Base-by-base conservation (phyloP, 306 rosid genomes). In the Prunus kanzakura region DNA sequence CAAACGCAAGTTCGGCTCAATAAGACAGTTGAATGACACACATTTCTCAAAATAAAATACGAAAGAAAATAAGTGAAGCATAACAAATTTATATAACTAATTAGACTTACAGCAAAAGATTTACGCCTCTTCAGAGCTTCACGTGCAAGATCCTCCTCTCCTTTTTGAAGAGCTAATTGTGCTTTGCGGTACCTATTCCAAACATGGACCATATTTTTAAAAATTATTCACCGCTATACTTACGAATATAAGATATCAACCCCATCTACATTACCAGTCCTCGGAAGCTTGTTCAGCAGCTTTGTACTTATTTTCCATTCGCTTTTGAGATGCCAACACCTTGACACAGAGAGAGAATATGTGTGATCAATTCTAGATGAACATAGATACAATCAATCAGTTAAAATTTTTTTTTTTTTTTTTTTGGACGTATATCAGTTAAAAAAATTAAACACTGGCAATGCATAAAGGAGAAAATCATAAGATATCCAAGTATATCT, bases 241-340 rank as follows among this genome's bases (percentile, higher is more conserved):
- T 29, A 63, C 71, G 64, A 76, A 73, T 72, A 20, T 29, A 74
- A 66, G 79, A 81, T 58, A 49, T 47, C 20, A 58, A 45, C 55
- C 22, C 74, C 14, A 27, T 71, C 23, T 8, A 73, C 58, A 84
- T 81, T 94, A 94, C 98, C 98, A 94, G 71, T 94, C 98, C 82
- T 91, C 97, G 64, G 98, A 91, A 82, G 97, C 98, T 86, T 90
- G 91, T 83, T 86, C 74, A 13, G 98, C 90, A 15, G 98, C 83
- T 81, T 91, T 94, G 79, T 89, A 94, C 78, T 92, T 94, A 76
- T 94, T 94, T 82, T 89, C 97, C 89, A 94, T 27, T 74, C 91
- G 94, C 81, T 94, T 94, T 74, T 94, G 97, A 61, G 98, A 94
- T 70, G 97, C 98, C 89, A 94, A 83, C 35, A 94, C 97, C 98